These are phyloP conservation scores for Pestalotiopsis sp. DNA, from an alignment of 2,329 filamentous ascomycete species.

Conservation along the genomic window DNA sequence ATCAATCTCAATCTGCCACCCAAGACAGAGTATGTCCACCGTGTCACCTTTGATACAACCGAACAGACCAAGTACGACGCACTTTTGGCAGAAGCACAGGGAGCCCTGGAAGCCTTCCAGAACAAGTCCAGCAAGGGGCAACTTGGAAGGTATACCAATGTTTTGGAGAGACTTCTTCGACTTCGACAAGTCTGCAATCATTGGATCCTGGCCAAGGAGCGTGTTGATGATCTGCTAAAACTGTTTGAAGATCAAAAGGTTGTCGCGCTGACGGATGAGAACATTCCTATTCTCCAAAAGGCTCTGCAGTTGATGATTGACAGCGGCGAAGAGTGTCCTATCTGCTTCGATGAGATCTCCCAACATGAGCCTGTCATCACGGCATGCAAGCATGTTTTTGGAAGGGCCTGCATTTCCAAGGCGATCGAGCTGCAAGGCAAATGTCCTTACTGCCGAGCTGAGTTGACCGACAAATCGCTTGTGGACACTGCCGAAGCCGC, in stretches of 20 bases:
- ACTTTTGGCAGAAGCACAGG: constrained; percentile 74
- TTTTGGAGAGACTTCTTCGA: constrained; percentile 80
- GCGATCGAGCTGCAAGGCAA: constrained; percentile 76
- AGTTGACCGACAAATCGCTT: constrained; percentile 59
- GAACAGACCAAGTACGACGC: constrained; percentile 79
- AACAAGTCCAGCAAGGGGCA: constrained; percentile 41
- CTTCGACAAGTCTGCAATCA: constrained; percentile 88
- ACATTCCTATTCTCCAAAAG: constrained; percentile 70
- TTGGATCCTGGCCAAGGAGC: constrained; percentile 78
- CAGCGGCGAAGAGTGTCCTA: constrained; percentile 77
- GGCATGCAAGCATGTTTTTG: constrained; percentile 81
- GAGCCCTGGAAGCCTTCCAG: constrained; percentile 65
- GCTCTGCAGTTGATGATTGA: constrained; percentile 78
- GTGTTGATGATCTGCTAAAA: constrained; percentile 71
- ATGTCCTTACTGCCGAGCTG: constrained; percentile 82
- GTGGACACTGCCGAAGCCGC: constrained; percentile 47
- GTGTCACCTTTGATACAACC: constrained; percentile 70
- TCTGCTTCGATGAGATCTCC: constrained; percentile 75
- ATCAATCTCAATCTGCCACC: constrained; percentile 78
- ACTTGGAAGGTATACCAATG: constrained; percentile 66
- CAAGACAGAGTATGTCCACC: constrained; percentile 77
- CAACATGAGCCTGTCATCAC: constrained; percentile 72
- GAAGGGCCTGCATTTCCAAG: constrained; percentile 70
- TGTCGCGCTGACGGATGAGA: constrained; percentile 72
- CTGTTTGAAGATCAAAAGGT: constrained; percentile 68